phyloP scores from a whole-genome alignment of 148 eudicot species.

The Camellia granthamiana region DNA sequence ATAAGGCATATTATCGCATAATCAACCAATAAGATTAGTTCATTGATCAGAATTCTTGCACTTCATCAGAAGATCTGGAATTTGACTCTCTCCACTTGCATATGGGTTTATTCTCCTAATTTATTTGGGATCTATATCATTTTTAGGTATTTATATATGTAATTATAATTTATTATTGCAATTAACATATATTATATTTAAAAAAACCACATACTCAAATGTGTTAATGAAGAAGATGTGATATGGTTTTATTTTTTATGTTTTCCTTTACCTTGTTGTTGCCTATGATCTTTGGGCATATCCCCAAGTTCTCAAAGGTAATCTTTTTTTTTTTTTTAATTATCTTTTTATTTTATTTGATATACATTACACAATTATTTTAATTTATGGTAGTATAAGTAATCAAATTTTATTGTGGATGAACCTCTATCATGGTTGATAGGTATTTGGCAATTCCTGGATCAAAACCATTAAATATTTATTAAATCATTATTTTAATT shows the following conservation, averaged over 20 bases:
- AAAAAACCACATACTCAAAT: not conserved
- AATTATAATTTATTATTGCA: too few relatives aligned
- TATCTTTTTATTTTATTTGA: not conserved
- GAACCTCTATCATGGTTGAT: not conserved
- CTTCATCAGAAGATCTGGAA: too few relatives aligned
- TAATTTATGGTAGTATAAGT: not conserved
- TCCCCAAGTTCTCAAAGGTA: constrained; percentile 9
- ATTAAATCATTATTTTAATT: not conserved
- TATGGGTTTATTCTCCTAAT: too few relatives aligned
- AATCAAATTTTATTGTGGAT: not conserved
- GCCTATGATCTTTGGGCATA: constrained; percentile 15
- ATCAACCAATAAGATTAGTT: too few relatives aligned
- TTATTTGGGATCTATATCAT: too few relatives aligned
- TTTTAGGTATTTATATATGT: too few relatives aligned
- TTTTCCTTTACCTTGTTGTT: constrained; percentile 25
- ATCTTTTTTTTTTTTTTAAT: not conserved
- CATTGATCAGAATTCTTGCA: too few relatives aligned
- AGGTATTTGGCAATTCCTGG: not conserved
- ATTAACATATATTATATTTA: too few relatives aligned
- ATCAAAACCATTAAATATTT: not conserved
- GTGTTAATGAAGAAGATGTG: not conserved
- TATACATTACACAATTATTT: not conserved
- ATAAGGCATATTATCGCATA: too few relatives aligned
- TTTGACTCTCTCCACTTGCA: too few relatives aligned
- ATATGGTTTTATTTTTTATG: not conserved